Conservation (phyloP, 176 grass and related monocot species). For the Avena atlantica region DNA sequence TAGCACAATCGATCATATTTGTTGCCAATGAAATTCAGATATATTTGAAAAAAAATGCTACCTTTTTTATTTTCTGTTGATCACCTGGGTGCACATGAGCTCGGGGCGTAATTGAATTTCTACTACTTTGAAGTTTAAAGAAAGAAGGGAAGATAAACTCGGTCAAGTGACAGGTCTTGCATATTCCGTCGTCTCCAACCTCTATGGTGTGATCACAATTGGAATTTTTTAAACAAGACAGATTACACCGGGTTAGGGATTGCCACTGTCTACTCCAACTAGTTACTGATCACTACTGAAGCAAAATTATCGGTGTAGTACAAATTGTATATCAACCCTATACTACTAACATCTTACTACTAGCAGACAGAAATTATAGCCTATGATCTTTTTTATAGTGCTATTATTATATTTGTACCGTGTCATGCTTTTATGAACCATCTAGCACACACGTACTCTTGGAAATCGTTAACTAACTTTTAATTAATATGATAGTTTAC, state of each 20-base stretch:
- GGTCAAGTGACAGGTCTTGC: neutral
- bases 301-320: neutral
- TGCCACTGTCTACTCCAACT: neutral
- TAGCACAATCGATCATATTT: too few species aligned
- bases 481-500: too few species aligned
- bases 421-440: slow-evolving; percentile 22
- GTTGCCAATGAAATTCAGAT: too few species aligned
- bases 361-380: slow-evolving; percentile 30
- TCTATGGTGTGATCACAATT: neutral
- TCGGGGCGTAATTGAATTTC: too few species aligned
- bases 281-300: neutral
- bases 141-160: neutral
- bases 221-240: neutral
- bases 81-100: too few species aligned
- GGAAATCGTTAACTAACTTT: slow-evolving; percentile 23
- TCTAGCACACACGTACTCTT: slow-evolving; percentile 42
- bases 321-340: neutral
- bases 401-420: neutral
- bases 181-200: neutral
- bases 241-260: neutral
- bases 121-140: neutral
- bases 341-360: neutral
- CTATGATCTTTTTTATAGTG: neutral
- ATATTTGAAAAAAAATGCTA: too few species aligned
- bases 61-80: too few species aligned